phyloP scores from a whole-genome alignment of 805 yeast species.

The Blastobotrys robertii region DNA sequence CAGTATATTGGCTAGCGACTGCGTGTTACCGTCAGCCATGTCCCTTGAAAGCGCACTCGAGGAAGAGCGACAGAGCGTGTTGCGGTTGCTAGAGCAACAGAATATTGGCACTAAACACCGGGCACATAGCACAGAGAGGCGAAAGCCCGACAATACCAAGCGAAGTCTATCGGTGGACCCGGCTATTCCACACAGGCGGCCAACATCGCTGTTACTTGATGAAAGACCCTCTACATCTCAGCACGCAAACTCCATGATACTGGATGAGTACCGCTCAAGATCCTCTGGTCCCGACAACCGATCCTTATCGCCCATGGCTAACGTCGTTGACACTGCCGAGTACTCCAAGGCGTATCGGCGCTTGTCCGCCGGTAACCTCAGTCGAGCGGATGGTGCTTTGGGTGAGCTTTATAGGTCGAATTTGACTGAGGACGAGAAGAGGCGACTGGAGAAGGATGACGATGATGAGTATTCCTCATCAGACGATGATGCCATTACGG shows the following conservation, averaged over 20 bases:
- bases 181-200: not conserved
- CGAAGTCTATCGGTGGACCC: not conserved
- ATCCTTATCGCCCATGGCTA: not conserved
- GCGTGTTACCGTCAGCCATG: constrained; percentile 3
- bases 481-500: constrained; percentile 37
- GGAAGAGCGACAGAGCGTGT: constrained; percentile 17
- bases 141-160: not conserved
- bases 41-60: constrained; percentile 20
- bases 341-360: constrained; percentile 5
- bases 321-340: not conserved
- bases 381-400: constrained; percentile 7
- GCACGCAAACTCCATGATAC: not conserved
- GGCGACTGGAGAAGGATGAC: constrained; percentile 6
- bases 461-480: constrained; percentile 10
- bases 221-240: not conserved
- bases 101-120: constrained; percentile 1
- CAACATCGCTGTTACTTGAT: constrained; percentile 2
- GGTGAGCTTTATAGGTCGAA: constrained; percentile 5
- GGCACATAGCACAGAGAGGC: not conserved
- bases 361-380: constrained; percentile 2
- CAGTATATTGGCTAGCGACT: too few relatives aligned
- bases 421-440: not conserved
- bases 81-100: constrained; percentile 10
- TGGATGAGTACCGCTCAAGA: not conserved
- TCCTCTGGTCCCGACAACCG: not conserved